Evolutionary conservation across 306 rosid species (phyloP).

Genomic region (Cicer cuneatum): DNA sequence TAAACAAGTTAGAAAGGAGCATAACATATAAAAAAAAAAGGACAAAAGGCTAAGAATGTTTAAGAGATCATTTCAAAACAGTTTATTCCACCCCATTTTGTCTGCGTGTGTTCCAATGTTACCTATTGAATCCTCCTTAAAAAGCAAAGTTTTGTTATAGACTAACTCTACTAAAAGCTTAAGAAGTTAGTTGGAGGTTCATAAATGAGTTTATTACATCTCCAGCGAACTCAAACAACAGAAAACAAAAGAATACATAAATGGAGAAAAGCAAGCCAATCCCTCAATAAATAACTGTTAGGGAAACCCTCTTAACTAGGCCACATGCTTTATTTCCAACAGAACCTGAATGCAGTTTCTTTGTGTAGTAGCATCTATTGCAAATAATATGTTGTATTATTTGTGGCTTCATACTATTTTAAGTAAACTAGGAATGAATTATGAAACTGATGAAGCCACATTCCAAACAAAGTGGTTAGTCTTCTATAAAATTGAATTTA

Average conservation of each 20-base stretch:
- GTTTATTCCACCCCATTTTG: not conserved
- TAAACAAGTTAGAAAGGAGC: not conserved
- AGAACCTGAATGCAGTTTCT: not conserved
- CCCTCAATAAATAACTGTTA: not conserved
- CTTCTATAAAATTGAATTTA: slow-evolving; percentile 23
- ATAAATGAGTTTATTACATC: not conserved
- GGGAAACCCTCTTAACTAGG: not conserved
- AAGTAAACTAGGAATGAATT: slow-evolving; percentile 5
- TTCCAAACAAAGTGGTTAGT: not conserved
- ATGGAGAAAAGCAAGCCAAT: not conserved
- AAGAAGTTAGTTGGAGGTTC: not conserved
- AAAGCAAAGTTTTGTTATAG: not conserved
- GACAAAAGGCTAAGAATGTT: not conserved
- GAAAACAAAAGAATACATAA: not conserved
- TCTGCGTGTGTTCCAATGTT: not conserved
- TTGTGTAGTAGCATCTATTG: slow-evolving; percentile 6
- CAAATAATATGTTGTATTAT: slow-evolving; percentile 24
- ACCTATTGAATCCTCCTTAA: not conserved
- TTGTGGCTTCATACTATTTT: not conserved
- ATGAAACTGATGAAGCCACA: slow-evolving; percentile 21
- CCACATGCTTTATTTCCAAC: not conserved
- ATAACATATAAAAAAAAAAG: not conserved
- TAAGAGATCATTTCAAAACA: not conserved
- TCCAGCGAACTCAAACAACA: not conserved
- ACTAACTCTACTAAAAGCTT: slow-evolving; percentile 10